Base-by-base conservation (phyloP, 441 rosid genomes). In the Hura crepitans region DNA sequence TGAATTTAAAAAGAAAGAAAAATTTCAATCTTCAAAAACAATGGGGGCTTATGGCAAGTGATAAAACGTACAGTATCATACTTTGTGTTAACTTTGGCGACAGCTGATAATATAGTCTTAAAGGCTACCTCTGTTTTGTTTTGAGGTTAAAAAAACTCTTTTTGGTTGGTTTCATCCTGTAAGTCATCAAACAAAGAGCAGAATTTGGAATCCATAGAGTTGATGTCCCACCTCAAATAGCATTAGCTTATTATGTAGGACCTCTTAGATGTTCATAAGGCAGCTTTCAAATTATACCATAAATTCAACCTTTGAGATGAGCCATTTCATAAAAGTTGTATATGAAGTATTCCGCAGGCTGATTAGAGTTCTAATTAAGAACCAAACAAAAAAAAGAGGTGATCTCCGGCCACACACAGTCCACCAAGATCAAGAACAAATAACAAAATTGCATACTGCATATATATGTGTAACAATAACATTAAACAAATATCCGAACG, bases 1-100 rank as follows among this genome's bases (percentile, higher is more conserved):
- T 87, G 91, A 89, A 59, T 83, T 17, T 22, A 3, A 60, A 77
- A 64, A n/a, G n/a, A n/a, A n/a, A n/a, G n/a, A n/a, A n/a, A n/a
- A n/a, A n/a, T n/a, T n/a, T n/a, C n/a, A n/a, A 11, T 23, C 47
- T 0, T 37, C 75, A 1, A 60, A 71, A 57, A 53, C 39, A 3
- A 12, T 18, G 57, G 15, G 35, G 56, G 28, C 11, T 53, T 12
- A 27, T 57, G 27, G 65, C 42, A 54, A 50, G 67, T 50, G 57
- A 70, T 39, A 51, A 66, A 13, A 37, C n/a, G n/a, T 33, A 49
- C 54, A 0, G 22, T 49, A 8, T 15, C 9, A 4, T 5, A 4
- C 8, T n/a, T 15, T 45, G 8, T 45, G 15, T 47, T 14, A 47
- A 17, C 17, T 54, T 4, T 54, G 5, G 5, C 42, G 7, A 4